A percentile compares a stretch with the other conserved stretches of the same genome.
Conservation (phyloP, 371 early-diverging fungal species). For the Cladochytrium tenue region DNA sequence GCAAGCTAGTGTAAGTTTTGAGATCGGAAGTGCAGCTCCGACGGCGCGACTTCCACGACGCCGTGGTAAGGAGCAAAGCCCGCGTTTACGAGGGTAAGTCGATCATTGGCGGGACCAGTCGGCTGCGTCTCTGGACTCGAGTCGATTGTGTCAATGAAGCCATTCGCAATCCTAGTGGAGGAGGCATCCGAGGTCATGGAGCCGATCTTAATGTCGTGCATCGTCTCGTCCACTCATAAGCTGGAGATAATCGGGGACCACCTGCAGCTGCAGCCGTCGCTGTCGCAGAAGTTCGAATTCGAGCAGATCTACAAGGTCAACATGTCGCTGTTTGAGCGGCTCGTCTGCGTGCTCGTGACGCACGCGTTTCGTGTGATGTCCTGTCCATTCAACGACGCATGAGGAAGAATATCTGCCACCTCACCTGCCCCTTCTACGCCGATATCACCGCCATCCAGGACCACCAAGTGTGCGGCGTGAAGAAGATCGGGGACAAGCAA, state of each 20-base stretch:
- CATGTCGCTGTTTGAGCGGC: conserved; percentile 25
- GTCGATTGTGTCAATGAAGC: conserved; percentile 28
- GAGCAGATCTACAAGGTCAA: conserved; percentile 33
- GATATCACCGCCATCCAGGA: conserved; percentile 29
- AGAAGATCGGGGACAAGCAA: conserved; percentile 20
- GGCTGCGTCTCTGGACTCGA: conserved; percentile 32
- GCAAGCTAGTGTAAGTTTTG: conserved; percentile 5
- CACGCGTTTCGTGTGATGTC: conserved; percentile 17
- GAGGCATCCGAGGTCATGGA: conserved; percentile 41
- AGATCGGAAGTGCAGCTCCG: conserved; percentile 2
- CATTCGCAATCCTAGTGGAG: conserved; percentile 38
- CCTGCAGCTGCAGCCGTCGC: conserved; percentile 31
- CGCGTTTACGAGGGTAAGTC: conserved; percentile 34
- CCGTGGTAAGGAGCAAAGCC: conserved; percentile 25
- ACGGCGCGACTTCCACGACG: conserved; percentile 18
- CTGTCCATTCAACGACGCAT: conserved; percentile 30
- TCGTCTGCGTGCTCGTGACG: conserved; percentile 21
- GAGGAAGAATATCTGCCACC: conserved; percentile 30
- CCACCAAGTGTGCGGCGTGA: conserved; percentile 9
- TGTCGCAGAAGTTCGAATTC: conserved; percentile 36
- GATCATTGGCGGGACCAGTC: conserved; percentile 38
- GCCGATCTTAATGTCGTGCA: conserved; percentile 31
- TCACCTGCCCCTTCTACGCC: conserved; percentile 30
- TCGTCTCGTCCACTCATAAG: conserved; percentile 23
- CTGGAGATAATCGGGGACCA: conserved; percentile 41